Evolutionary conservation across 2,329 filamentous ascomycete genomes (phyloP), one percentile per base, ranked within the genome.

Genomic region (Mycosphaerelloides madeirae): DNA sequence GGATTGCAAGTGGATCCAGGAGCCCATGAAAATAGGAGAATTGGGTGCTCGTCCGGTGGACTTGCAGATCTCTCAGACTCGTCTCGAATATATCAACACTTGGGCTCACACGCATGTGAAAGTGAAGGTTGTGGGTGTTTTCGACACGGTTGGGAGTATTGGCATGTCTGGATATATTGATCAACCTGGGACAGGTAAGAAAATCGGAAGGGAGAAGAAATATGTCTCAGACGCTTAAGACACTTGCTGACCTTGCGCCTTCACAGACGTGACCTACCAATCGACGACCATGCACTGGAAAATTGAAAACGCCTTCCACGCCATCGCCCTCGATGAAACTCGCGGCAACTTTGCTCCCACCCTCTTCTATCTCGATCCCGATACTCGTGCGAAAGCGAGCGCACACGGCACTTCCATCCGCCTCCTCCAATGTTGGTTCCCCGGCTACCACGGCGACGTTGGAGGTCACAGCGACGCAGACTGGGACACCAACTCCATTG

Each of bases 251-350:
- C n/a, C n/a, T n/a, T n/a, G n/a, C n/a, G n/a, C n/a, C n/a, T n/a
- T n/a, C n/a, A n/a, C n/a, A n/a, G n/a, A n/a, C n/a, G n/a, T 39
- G 19, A 25, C 29, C 49, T n/a, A 43, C 13, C 13, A 32, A n/a
- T 32, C 31, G 15, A 32, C 31, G 6, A n/a, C 5, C 13, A 5
- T 32, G 31, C 31, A 32, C 31, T 16, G 13, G 13, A 49, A 58
- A 18, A 62, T 77, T 5, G 69, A 75, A 29, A 68, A 77, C 45
- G 75, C 74, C 1, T 77, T 76, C 48, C 75, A 78, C 33, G 75
- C 74, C 1, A 59, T 77, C 1, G 73, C 73, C 2, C 64, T 78
- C 0, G 75, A 78, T 33, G 75, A 78, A 50, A 68, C 67, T 38
- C 66, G 75, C 1, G 58, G 56, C 4, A 68, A 73, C 0, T 78